Evolutionary conservation across 1,139 yeast genomes (phyloP).

Genomic region (Scheffersomyces segobiensis): DNA sequence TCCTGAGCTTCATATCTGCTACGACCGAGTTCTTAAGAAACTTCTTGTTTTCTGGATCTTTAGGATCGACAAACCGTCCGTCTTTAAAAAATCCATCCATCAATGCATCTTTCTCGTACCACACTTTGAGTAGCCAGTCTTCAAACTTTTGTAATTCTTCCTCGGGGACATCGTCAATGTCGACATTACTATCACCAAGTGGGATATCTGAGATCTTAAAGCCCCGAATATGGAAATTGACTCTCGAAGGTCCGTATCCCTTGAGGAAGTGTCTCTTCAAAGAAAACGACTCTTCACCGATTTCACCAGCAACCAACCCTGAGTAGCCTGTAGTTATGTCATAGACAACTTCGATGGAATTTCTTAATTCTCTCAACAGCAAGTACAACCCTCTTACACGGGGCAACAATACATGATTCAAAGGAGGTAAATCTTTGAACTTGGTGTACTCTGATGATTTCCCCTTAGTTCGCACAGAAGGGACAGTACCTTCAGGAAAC

Average conservation of each 20-base stretch:
- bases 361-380: conserved; percentile 57
- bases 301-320: conserved; percentile 61
- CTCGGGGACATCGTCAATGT: conserved; percentile 45
- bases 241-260: conserved; percentile 70
- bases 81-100: conserved; percentile 58
- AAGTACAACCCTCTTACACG: conserved; percentile 77
- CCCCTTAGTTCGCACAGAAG: conserved; percentile 62
- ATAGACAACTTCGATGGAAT: conserved; percentile 67
- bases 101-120: conserved; percentile 77
- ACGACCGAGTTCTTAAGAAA: conserved; percentile 7
- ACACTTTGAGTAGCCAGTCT: conserved; percentile 71
- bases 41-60: conserved; percentile 11
- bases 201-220: conserved; percentile 66
- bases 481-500: conserved; percentile 95
- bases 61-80: conserved; percentile 51
- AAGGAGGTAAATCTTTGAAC: conserved; percentile 44
- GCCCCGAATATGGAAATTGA: conserved; percentile 65
- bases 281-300: conserved; percentile 78
- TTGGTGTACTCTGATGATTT: conserved; percentile 60
- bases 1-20: conserved; percentile 12
- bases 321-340: conserved; percentile 85
- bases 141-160: conserved; percentile 55
- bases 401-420: conserved; percentile 74
- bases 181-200: conserved; percentile 49
- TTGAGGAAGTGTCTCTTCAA: conserved; percentile 61